These are phyloP conservation scores for Wickerhamiella parazyma DNA, from an alignment of 805 yeast species.

Conservation along the genomic window DNA sequence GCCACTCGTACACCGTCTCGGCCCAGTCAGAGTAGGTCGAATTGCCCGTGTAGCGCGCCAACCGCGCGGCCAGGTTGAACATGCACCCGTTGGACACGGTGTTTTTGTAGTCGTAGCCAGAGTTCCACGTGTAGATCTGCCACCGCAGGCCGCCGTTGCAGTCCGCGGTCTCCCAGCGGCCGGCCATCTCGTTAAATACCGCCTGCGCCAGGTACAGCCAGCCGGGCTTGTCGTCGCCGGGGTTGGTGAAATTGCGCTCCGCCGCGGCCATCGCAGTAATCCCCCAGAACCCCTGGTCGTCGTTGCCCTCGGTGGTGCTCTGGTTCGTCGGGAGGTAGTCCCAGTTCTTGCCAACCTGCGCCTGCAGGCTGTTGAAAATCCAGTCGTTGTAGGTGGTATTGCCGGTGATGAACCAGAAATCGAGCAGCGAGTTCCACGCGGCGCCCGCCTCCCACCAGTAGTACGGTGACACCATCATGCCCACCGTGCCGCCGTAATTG, in stretches of 20 bases:
- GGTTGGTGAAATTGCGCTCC: constrained; percentile 69
- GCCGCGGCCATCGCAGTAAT: constrained; percentile 73
- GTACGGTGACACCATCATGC: constrained; percentile 60
- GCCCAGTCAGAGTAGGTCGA: constrained; percentile 62
- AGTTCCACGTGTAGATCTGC: constrained; percentile 83
- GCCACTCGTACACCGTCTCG: constrained; percentile 65
- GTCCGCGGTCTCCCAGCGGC: constrained; percentile 54
- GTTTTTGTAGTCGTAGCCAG: constrained; percentile 79
- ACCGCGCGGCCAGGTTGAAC: constrained; percentile 68
- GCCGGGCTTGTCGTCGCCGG: constrained; percentile 41
- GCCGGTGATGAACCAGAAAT: constrained; percentile 56
- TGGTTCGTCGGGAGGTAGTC: constrained; percentile 74
- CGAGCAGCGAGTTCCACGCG: constrained; percentile 53
- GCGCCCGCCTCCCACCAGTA: constrained; percentile 94
- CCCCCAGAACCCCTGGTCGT: constrained; percentile 93
- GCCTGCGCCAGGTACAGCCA: constrained; percentile 78
- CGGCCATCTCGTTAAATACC: constrained; percentile 69
- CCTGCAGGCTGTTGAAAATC: constrained; percentile 46
- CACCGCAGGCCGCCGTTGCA: constrained; percentile 78
- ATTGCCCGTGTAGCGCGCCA: constrained; percentile 65
- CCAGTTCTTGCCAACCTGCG: constrained; percentile 49
- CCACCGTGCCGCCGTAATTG: constrained; percentile 52
- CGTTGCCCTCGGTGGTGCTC: constrained; percentile 77
- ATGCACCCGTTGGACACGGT: constrained; percentile 77
- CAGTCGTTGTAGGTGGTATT: constrained; percentile 48